Conservation (phyloP, 2,329 filamentous ascomycete genomes). For the Fusarium sp. region DNA sequence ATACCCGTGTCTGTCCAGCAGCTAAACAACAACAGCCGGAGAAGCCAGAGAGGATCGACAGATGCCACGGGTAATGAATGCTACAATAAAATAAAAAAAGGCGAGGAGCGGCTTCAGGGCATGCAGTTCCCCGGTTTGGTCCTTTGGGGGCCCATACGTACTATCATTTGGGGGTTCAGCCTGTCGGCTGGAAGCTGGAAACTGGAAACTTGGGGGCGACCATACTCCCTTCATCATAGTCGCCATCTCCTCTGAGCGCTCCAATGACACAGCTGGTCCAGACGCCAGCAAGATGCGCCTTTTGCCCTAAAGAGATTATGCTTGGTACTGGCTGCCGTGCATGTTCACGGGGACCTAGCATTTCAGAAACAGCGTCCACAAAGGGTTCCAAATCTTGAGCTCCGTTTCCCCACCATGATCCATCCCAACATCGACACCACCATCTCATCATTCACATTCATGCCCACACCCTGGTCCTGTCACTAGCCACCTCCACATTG, state of each 20-base stretch:
- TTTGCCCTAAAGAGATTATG: constrained; percentile 21
- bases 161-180: constrained; percentile 37
- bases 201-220: constrained; percentile 34
- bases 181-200: constrained; percentile 18
- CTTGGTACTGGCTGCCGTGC: constrained; percentile 12
- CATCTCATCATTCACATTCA: constrained; percentile 46
- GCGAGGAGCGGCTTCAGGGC: constrained; percentile 35
- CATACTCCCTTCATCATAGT: constrained; percentile 14
- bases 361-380: constrained; percentile 36
- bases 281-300: constrained; percentile 29
- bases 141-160: constrained; percentile 37
- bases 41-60: constrained; percentile 37
- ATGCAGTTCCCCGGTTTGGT: constrained; percentile 40
- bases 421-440: constrained; percentile 46
- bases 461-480: constrained; percentile 44
- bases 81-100: constrained; percentile 23
- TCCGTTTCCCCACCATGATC: constrained; percentile 43
- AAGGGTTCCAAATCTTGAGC: constrained; percentile 39
- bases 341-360: constrained; percentile 25
- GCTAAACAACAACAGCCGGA: constrained; percentile 20
- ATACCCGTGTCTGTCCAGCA: constrained; percentile 17
- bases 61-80: constrained; percentile 27
- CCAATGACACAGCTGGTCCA: constrained; percentile 36
- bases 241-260: constrained; percentile 29
- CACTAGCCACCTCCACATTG: constrained; percentile 49